Base-by-base conservation (phyloP, 306 rosid species). In the Macrotyloma uniflorum region DNA sequence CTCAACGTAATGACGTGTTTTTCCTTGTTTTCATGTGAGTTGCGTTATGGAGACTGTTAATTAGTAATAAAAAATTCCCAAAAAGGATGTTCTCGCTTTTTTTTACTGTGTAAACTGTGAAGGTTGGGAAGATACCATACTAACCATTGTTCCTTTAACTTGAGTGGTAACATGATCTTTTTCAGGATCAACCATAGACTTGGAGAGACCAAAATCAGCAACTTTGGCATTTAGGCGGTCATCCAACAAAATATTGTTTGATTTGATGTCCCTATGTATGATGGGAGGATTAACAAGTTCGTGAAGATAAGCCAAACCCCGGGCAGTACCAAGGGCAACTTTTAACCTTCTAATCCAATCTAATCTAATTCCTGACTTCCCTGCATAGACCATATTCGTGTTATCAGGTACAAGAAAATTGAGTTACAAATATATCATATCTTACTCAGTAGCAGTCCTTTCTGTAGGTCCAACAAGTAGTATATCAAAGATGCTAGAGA, bases 241-340 rank as follows among this genome's bases (percentile, higher is more conserved):
- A 63, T 91, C 92, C 46, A 89, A 50, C 8, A 89, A 82, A 78
- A 91, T 85, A 63, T 91, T 91, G 79, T 74, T 79, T 46, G 97
- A 89, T 79, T 91, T 91, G 45, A 89, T 72, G 80, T 91, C 93
- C 57, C 97, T 80, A 24, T 91, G 97, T 78, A 88, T 91, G 70
- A 89, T 89, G 8, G 93, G 87, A 74, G 97, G 97, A 26, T 86
- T 71, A 4, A 89, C 90, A 63, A 42, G 87, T 38, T 89, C 91
- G 72, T 91, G 96, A 42, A 91, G 91, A 77, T 91, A 89, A 19
- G 89, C 57, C 74, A 91, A 57, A 35, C 97, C 93, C 64, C 81
- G 84, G 1, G 93, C 90, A 57, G 85, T 62, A 46, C 89, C 91
- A 49, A 85, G 83, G 11, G 91, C 83, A 23, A 89, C 40, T 76